A percentile compares a stretch with the other conserved stretches of the same genome.
Conservation (phyloP, 2,329 filamentous ascomycete genomes). For the Xylariales sp. region DNA sequence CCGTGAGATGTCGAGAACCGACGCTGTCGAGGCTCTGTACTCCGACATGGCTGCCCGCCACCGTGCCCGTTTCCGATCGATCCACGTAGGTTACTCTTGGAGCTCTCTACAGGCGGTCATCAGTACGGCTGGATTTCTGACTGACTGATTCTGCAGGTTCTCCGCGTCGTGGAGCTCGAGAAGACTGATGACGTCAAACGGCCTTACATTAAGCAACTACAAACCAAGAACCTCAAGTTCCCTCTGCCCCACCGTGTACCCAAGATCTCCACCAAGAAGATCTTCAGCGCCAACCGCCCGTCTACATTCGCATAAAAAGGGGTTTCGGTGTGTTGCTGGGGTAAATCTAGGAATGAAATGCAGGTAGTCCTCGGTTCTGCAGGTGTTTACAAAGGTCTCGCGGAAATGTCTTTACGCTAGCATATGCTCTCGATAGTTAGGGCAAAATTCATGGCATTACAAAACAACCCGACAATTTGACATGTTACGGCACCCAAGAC, state of each 20-base stretch:
- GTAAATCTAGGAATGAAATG: constrained; percentile 36
- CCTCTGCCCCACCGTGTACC: constrained; percentile 94
- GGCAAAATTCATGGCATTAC: constrained; percentile 7
- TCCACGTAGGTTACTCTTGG: constrained; percentile 71
- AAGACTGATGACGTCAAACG: constrained; percentile 93
- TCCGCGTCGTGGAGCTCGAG: constrained; percentile 96
- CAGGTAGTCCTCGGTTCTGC: constrained; percentile 36
- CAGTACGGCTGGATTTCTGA: neutral
- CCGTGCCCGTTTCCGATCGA: constrained; percentile 94
- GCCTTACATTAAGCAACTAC: constrained; percentile 98
- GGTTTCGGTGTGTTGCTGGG: constrained; percentile 45
- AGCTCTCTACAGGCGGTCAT: neutral
- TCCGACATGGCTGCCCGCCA: constrained; percentile 99
- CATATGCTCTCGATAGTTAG: constrained; percentile 12
- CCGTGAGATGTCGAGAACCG: constrained; percentile 95
- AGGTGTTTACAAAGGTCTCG: constrained; percentile 38
- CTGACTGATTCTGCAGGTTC: constrained; percentile 58
- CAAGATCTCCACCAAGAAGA: constrained; percentile 79
- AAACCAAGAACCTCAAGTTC: constrained; percentile 94
- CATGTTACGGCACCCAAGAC: neutral
- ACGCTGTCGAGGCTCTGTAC: constrained; percentile 95
- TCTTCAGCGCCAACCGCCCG: constrained; percentile 90
- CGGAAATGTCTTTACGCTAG: constrained; percentile 14
- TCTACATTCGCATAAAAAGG: constrained; percentile 90
- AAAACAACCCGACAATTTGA: neutral